A percentile compares a stretch with the other conserved stretches of the same genome.
Conservation (phyloP, 306 rosid genomes). For the Quercus gilva region DNA sequence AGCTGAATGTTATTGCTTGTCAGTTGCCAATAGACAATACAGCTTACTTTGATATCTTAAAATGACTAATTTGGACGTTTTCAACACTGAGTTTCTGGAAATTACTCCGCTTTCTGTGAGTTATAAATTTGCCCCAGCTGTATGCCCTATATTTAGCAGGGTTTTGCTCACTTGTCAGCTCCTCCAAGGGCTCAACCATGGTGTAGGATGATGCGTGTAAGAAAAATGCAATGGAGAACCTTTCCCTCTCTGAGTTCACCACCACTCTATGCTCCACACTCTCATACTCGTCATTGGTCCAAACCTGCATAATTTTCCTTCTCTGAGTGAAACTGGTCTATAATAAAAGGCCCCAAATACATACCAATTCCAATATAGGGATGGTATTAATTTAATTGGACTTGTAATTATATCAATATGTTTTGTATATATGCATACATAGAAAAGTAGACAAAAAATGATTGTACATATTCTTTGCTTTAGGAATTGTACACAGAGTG, state of each 20-base stretch:
- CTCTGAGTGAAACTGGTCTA: not conserved
- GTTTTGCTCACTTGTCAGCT: slow-evolving; percentile 36
- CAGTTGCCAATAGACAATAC: not conserved
- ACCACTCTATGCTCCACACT: slow-evolving; percentile 67
- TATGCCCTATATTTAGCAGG: slow-evolving; percentile 49
- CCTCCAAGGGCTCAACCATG: slow-evolving; percentile 42
- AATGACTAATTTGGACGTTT: slow-evolving; percentile 44
- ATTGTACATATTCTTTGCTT: too few relatives aligned
- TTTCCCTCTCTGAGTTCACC: slow-evolving; percentile 45
- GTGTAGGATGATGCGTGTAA: slow-evolving; percentile 57
- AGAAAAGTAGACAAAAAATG: too few relatives aligned
- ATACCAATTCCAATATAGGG: too few relatives aligned
- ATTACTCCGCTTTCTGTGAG: slow-evolving; percentile 30
- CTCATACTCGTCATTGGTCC: slow-evolving; percentile 68
- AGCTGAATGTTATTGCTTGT: not conserved
- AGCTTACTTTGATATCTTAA: slow-evolving; percentile 17
- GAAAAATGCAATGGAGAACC: slow-evolving; percentile 55
- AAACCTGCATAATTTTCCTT: slow-evolving; percentile 47
- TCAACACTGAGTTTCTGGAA: slow-evolving; percentile 46
- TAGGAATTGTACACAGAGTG: too few relatives aligned
- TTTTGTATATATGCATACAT: too few relatives aligned
- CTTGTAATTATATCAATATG: too few relatives aligned
- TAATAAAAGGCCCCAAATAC: not conserved
- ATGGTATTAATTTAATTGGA: too few relatives aligned
- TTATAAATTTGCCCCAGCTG: slow-evolving; percentile 55